These are phyloP conservation scores for Maudiozyma saulgeensis DNA, from an alignment of 805 yeast genomes.

Conservation along the genomic window DNA sequence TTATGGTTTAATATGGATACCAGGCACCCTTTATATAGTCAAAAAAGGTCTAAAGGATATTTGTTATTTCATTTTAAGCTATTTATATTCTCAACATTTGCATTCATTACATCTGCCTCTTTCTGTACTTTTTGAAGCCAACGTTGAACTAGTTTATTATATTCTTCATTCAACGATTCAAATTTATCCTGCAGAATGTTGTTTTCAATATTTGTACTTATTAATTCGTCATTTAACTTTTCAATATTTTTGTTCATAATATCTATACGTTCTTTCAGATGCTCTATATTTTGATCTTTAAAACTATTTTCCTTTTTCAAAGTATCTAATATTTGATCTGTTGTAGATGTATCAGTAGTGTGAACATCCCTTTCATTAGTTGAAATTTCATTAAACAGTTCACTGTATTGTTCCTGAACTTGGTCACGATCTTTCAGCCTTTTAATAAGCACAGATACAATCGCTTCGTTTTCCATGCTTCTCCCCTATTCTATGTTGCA, in stretches of 20 bases:
- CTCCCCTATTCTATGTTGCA: too few relatives aligned
- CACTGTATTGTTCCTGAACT: slow-evolving; percentile 2
- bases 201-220: slow-evolving; percentile 50
- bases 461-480: neutral
- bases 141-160: slow-evolving; percentile 41
- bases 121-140: slow-evolving; percentile 48
- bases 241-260: slow-evolving; percentile 49
- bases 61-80: neutral
- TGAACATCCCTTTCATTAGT: neutral
- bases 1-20: too few relatives aligned
- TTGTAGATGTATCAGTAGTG: neutral
- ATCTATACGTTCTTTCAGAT: slow-evolving; percentile 23
- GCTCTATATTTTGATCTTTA: slow-evolving; percentile 19
- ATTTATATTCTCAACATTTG: neutral
- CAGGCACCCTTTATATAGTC: too few relatives aligned
- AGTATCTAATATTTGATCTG: neutral
- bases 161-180: slow-evolving; percentile 36
- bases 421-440: neutral
- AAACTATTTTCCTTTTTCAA: slow-evolving; percentile 1
- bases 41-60: too few relatives aligned
- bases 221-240: slow-evolving; percentile 55
- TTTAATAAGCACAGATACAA: neutral
- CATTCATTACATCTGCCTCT: slow-evolving; percentile 56
- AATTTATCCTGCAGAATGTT: slow-evolving; percentile 30
- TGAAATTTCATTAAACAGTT: slow-evolving; percentile 12